These are phyloP conservation scores for Mycena chlorophos DNA, from an alignment of 768 basidiomycete genomes.

Conservation along the genomic window DNA sequence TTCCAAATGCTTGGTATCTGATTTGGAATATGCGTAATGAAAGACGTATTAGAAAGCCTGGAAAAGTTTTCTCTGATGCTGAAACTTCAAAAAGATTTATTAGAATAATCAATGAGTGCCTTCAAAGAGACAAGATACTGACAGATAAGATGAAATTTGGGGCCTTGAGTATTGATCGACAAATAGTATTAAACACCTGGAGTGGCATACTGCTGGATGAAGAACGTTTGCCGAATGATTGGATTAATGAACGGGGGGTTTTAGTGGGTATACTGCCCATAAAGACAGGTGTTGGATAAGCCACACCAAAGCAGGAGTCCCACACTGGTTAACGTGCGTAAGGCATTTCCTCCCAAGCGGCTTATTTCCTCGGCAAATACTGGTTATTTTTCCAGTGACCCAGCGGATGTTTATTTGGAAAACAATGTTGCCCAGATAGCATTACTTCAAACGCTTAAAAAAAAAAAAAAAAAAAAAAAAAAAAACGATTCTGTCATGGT, in stretches of 20 bases:
- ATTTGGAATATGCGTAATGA: not conserved
- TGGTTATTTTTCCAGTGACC: not conserved
- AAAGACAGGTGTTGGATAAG: not conserved
- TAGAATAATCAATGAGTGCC: not conserved
- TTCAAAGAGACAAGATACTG: not conserved
- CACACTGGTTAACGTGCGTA: not conserved
- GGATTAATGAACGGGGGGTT: too few relatives aligned
- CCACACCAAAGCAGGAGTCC: not conserved
- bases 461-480: slow-evolving; percentile 3
- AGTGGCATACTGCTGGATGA: too few relatives aligned
- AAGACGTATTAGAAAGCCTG: not conserved
- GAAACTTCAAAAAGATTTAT: not conserved
- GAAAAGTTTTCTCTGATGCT: not conserved
- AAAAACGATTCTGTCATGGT: too few relatives aligned
- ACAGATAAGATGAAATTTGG: not conserved
- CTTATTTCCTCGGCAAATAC: not conserved
- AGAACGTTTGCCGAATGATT: too few relatives aligned
- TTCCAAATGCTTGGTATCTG: not conserved
- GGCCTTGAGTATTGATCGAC: not conserved
- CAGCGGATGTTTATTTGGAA: not conserved
- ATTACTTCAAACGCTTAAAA: not conserved
- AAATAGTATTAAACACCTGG: not conserved
- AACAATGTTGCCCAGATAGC: not conserved
- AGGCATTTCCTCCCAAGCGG: not conserved
- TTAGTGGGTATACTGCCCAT: too few relatives aligned